A percentile compares a stretch with the other conserved stretches of the same genome.
Evolutionary conservation across 495 filamentous ascomycete genomes (phyloP).

Genomic region (Neurospora sp.): DNA sequence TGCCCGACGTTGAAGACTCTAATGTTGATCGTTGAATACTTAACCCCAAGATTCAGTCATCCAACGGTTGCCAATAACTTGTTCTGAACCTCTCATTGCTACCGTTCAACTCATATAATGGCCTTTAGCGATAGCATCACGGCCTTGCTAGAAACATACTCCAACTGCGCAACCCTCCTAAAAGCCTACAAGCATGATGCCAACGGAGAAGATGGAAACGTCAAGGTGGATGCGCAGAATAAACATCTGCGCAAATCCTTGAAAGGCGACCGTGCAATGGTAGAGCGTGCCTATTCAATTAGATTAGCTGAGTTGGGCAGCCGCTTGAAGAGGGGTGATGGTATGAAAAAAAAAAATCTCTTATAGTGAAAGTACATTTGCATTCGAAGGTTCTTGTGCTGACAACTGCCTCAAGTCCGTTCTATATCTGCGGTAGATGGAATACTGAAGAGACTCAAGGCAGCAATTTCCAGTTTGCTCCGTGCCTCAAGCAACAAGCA

Average conservation of each 20-base stretch:
- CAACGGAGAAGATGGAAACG: constrained; percentile 1
- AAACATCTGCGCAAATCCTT: constrained; percentile 23
- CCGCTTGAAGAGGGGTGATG: constrained; percentile 23
- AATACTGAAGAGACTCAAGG: constrained; percentile 19
- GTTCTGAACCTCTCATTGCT: neutral
- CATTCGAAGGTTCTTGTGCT: neutral
- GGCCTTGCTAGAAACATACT: constrained; percentile 25
- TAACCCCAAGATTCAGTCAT: neutral
- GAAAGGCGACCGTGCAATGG: constrained; percentile 18
- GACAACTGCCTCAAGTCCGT: constrained; percentile 11
- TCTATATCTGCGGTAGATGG: constrained; percentile 19
- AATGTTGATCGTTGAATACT: neutral
- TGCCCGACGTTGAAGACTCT: neutral
- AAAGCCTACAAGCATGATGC: constrained; percentile 15
- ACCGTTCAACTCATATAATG: constrained; percentile 6
- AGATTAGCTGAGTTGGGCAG: constrained; percentile 16
- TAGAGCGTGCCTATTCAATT: constrained; percentile 20
- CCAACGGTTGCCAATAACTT: neutral
- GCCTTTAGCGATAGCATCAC: constrained; percentile 21
- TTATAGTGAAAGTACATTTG: neutral
- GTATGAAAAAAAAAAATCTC: constrained; percentile 7
- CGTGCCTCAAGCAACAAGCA: constrained; percentile 15
- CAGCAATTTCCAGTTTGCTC: constrained; percentile 17
- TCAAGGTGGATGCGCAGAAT: constrained; percentile 26
- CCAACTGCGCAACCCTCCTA: constrained; percentile 26